Base-by-base conservation (phyloP, 805 yeast species). In the Schwanniomyces pseudopolymorphus region DNA sequence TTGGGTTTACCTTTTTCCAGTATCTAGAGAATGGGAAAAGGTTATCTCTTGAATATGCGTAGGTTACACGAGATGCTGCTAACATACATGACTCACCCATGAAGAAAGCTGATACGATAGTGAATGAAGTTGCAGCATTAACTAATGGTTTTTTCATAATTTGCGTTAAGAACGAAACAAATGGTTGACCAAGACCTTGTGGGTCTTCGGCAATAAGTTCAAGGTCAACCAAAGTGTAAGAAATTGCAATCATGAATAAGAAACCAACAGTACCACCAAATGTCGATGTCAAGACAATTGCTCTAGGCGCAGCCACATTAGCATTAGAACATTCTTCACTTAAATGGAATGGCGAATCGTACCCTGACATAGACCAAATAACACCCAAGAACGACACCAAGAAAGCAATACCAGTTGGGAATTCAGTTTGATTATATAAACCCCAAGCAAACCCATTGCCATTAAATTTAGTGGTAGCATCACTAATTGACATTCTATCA, bases 291-390 rank as follows among this genome's bases (percentile, higher is more conserved):
- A 81, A 62, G 17, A 81, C 80, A 53, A 84, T 83, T 24, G 87
- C 87, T 48, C 75, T 72, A n/a, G 89, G 89, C 8, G 84, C 81
- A 4, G 86, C 87, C 11, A 70, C 64, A 28, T 78, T 67, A 5
- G 88, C 86, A 58, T 84, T 83, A 42, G 82, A 66, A 53, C 85
- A 79, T 57, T 85, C 90, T 64, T 84, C 91, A n/a, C 87, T 75
- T 49, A 85, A 68, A 57, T 85, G 89, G 69, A 84, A 85, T 0
- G 89, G 87, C 19, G 87, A 80, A 59, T 85, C 89, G 58, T 82
- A 85, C 20, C 89, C 89, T 39, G 85, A 77, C 88, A 85, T 83
- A 33, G 85, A 80, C 85, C 85, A 81, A 47, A 80, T 78, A 31
- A 77, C 83, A n/a, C 85, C 82, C 57, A 80, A 60, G 62, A 81